Percentiles rank a stretch among this genome's conserved stretches.
These are phyloP conservation scores for Conidiobolus incongruus DNA, from an alignment of 371 early-diverging fungal genomes.

Conservation along the genomic window DNA sequence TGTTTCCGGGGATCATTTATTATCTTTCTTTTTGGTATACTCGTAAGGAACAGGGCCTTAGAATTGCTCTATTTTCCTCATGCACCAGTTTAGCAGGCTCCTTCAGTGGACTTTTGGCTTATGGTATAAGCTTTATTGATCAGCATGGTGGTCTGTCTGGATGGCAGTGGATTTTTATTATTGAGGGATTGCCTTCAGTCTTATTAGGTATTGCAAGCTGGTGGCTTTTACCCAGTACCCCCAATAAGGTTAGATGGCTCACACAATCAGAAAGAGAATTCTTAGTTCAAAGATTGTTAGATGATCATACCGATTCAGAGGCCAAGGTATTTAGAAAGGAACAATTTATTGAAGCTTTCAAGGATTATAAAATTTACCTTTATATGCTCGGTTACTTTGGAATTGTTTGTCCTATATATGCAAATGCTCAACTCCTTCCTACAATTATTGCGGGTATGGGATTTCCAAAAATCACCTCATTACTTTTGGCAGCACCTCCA, in stretches of 20 bases:
- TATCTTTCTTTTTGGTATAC: conserved; percentile 57
- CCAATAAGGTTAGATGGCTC: conserved; percentile 22
- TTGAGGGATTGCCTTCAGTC: conserved; percentile 20
- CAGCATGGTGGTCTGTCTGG: conserved; percentile 15
- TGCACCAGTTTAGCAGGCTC: conserved; percentile 41
- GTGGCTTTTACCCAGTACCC: conserved; percentile 26
- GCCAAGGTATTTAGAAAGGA: conserved; percentile 11
- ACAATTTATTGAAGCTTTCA: conserved; percentile 16
- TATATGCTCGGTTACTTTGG: conserved; percentile 16
- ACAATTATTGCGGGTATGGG: conserved; percentile 28
- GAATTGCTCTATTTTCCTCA: conserved; percentile 39
- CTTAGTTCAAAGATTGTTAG: too few species aligned
- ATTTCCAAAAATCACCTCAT: too few species aligned
- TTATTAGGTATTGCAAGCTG: conserved; percentile 11
- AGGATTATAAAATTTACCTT: conserved; percentile 17
- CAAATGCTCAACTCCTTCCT: conserved; percentile 31
- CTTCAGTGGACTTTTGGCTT: conserved; percentile 36
- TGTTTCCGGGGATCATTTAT: conserved; percentile 48
- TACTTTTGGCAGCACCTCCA: conserved; percentile 24
- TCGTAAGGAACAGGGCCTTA: conserved; percentile 40
- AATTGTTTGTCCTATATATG: conserved; percentile 15
- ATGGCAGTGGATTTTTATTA: conserved; percentile 28
- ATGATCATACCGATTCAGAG: conserved; percentile 13
- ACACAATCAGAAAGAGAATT: conserved; percentile 16
- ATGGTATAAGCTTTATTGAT: conserved; percentile 24